These are phyloP conservation scores for Camelina sativa DNA, from an alignment of 345 rosid species.

Conservation along the genomic window DNA sequence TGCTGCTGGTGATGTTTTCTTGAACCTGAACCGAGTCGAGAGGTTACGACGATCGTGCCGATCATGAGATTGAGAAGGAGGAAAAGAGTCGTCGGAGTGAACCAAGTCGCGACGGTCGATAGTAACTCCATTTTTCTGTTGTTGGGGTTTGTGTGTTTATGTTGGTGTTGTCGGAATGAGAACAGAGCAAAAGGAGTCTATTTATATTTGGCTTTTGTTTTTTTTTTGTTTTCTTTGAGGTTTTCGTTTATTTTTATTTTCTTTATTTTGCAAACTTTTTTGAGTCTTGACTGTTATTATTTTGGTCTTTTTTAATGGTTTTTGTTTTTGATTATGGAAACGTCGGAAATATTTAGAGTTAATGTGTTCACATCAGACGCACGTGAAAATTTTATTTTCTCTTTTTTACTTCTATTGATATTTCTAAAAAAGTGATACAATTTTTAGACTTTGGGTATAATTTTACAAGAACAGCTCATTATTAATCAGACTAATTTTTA, in stretches of 20 bases:
- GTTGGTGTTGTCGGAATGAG: constrained; percentile 39
- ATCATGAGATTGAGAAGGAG: constrained; percentile 66
- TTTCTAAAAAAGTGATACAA: neutral
- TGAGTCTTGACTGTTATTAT: constrained; percentile 23
- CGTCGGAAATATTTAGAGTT: constrained; percentile 31
- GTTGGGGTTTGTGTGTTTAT: neutral
- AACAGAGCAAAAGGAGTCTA: constrained; percentile 9
- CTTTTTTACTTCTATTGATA: neutral
- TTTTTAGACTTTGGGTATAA: neutral
- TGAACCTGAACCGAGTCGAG: constrained; percentile 49
- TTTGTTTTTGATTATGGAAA: constrained; percentile 20
- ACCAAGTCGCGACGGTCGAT: constrained; percentile 47
- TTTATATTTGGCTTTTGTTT: constrained; percentile 27
- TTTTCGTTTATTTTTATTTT: neutral
- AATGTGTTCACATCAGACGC: constrained; percentile 37
- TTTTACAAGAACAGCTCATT: constrained; percentile 22
- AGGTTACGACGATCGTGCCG: constrained; percentile 57
- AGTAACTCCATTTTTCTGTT: constrained; percentile 30
- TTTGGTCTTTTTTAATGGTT: constrained; percentile 12
- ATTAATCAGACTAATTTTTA: neutral
- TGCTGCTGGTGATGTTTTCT: constrained; percentile 7
- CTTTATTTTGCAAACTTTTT: neutral
- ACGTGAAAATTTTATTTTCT: constrained; percentile 1
- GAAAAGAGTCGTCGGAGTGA: constrained; percentile 65
- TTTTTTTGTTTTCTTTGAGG: neutral